These are phyloP conservation scores for Solanum rostratum DNA, from an alignment of 257 asterid genomes.

Conservation along the genomic window DNA sequence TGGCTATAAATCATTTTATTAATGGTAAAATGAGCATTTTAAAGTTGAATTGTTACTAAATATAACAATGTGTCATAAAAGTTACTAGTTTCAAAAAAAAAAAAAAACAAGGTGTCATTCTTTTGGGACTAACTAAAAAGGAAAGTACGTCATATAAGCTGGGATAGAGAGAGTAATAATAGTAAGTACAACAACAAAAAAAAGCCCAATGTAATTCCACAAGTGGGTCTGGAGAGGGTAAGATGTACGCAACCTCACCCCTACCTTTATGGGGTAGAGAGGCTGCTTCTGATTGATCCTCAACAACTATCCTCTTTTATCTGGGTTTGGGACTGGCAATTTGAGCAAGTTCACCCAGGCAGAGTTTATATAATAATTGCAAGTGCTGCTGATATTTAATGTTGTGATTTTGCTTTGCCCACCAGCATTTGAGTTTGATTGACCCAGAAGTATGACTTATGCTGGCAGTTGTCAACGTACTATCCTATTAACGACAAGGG, in stretches of 20 bases:
- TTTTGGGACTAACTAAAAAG: too few relatives aligned
- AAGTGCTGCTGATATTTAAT: not conserved
- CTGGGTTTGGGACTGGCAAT: not conserved
- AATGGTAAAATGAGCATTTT: too few relatives aligned
- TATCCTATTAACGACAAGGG: not conserved
- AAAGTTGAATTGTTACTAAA: too few relatives aligned
- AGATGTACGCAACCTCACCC: not conserved
- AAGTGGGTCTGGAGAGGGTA: not conserved
- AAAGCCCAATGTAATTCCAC: not conserved
- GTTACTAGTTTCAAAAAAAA: too few relatives aligned
- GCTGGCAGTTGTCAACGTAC: not conserved
- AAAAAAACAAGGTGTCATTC: too few relatives aligned
- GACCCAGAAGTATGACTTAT: not conserved
- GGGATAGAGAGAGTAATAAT: not conserved
- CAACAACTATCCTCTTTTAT: not conserved
- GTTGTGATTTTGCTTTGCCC: not conserved
- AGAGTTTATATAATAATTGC: not conserved
- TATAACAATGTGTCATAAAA: too few relatives aligned
- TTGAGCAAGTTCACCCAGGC: not conserved
- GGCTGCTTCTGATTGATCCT: not conserved
- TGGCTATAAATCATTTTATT: too few relatives aligned
- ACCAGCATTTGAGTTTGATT: not conserved
- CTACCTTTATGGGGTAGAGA: not conserved
- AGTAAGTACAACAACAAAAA: not conserved
- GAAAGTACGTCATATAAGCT: too few relatives aligned